Base-by-base conservation (phyloP, 2,329 filamentous ascomycete genomes). In the Sporothrix phasma region DNA sequence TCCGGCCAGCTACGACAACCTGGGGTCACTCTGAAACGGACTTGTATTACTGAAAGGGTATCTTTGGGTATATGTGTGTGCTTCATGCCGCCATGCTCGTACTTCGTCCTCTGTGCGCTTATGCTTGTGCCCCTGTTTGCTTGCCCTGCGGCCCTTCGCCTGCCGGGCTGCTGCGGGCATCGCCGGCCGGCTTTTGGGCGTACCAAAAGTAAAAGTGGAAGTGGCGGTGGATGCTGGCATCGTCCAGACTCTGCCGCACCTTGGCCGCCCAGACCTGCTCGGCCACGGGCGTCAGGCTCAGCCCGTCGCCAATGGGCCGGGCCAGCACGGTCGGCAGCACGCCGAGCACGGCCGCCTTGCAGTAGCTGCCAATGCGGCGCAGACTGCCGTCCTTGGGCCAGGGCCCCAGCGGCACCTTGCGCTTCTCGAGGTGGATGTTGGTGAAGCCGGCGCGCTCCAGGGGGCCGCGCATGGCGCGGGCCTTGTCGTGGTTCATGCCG, bases 331-430 rank as follows among this genome's bases (percentile, higher is more conserved):
- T 72, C 3, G 72, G 73, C 0, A 79, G 71, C 15, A 75, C 71
- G 19, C 76, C 74, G 29, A 69, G 64, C 10, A 79, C 70, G 58
- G 73, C 73, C 13, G 71, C 68, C 64, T 74, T 73, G 70, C 76
- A 75, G 64, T 78, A 74, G 26, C 74, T 68, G 8, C 79, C 79
- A 1, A 79, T 68, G 2, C 74, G 72, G 37, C 75, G 73, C 19
- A 77, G 69, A 66, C 67, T 73, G 10, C 66, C 70, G 60, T 79
- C 76, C 47, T 70, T 71, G 5, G 77, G 68, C 79, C 79, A 81
- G 2, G 73, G 70, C 0, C 77, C 78, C 24, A 80, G 72, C 3
- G 79, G 78, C 0, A 79, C 73, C 67, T 79, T 80, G 63, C 76
- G 74, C 37, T 73, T 72, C 47, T 75, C 69, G 59, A 73, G 71